Base-by-base conservation (phyloP, 495 filamentous ascomycete genomes). In the Bacidia rubella region DNA sequence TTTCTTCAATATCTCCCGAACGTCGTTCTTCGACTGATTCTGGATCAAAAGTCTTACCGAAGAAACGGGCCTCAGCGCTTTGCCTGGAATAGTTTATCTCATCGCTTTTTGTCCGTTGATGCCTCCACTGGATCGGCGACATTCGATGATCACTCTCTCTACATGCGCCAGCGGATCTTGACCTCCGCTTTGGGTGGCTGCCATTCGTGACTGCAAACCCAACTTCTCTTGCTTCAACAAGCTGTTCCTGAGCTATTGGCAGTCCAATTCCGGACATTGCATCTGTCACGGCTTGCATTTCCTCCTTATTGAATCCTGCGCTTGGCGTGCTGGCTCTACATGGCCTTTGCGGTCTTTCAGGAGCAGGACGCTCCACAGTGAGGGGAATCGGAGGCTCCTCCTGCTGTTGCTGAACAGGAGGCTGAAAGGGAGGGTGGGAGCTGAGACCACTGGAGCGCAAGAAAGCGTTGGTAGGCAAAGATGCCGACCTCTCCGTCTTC, bases 81-180 rank as follows among this genome's bases (percentile, higher is more conserved):
- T 66, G 58, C 35, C 60, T 61, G 47, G 63, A 68, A 23, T 60
- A 55, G 10, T 55, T 56, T 10, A 59, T 60, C 27, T 69, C 66
- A 27, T 63, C 62, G 49, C 63, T 68, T 51, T 58, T 53, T 27
- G 65, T 59, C 22, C 62, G 54, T 58, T 57, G 65, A 25, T 60
- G 62, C 35, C 60, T 54, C 66, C 65, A 67, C 35, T 67, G 66
- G 20, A 65, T 67, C 2, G 65, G 65, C 19, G 63, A 66, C 63
- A 65, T 65, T 10, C 59, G 60, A 44, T 68, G 66, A 44, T 58
- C 59, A 43, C 53, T 60, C 20, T 61, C 55, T 21, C 59, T 54
- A 15, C 62, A 57, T 9, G 55, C 59, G 41, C 55, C 60, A 15
- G 56, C 65, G 51, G 66, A 67, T 48, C 63, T 59, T 19, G 66